Percentiles rank a stretch among this genome's conserved stretches.
These are phyloP conservation scores for Apostasia shenzhenica DNA, from an alignment of 106 monocot genomes.

Conservation along the genomic window DNA sequence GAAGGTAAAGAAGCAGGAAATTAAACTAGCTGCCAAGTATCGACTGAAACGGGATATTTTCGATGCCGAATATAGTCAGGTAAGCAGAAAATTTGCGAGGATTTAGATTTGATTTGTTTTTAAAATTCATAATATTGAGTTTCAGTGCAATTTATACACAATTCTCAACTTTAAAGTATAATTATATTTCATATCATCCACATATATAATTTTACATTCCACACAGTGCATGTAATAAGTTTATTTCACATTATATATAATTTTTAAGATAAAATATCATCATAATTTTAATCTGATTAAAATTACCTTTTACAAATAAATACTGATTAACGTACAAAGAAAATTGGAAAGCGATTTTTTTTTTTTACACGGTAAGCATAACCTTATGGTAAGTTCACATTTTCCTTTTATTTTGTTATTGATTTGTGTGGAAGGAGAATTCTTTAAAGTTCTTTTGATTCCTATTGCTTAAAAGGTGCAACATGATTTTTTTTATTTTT, in stretches of 20 bases:
- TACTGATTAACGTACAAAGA: no score
- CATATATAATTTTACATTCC: background rate
- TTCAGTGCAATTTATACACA: background rate
- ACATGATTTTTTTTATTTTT: no score
- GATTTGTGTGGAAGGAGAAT: no score
- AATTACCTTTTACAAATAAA: no score
- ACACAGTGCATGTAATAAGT: background rate
- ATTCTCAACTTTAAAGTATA: no score
- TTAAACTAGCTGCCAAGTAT: conserved; percentile 7
- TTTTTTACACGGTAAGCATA: background rate
- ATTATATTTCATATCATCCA: background rate
- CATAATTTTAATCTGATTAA: no score
- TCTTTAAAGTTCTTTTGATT: no score
- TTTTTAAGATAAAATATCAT: no score
- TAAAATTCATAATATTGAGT: background rate
- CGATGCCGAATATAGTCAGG: conserved; percentile 9
- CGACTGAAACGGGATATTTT: conserved; percentile 5
- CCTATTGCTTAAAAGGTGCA: no score
- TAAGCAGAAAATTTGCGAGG: background rate
- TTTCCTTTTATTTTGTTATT: background rate
- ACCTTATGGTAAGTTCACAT: background rate
- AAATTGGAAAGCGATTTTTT: background rate
- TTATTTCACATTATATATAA: no score
- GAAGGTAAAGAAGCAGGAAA: conserved; percentile 10
- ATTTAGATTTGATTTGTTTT: background rate